Conservation (phyloP, 257 asterid species). For the Solanum piurae region DNA sequence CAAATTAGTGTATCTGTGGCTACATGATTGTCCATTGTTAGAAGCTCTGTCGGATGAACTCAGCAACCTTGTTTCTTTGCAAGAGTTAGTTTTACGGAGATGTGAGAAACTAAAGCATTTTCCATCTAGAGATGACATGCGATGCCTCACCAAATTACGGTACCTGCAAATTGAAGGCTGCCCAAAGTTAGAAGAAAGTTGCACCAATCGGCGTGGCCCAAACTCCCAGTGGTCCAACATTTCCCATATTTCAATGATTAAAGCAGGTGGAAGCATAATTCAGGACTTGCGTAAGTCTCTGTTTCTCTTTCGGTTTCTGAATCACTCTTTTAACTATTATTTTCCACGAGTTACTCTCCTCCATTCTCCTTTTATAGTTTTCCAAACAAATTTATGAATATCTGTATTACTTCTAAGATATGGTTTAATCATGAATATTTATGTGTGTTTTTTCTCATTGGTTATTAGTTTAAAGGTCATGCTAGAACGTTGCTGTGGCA, state of each 20-base stretch:
- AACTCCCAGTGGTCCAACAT: neutral
- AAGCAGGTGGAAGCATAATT: neutral
- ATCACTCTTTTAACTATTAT: neutral
- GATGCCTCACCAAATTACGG: neutral
- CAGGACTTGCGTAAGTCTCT: neutral
- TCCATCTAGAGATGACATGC: neutral
- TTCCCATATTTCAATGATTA: neutral
- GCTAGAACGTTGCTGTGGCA: neutral
- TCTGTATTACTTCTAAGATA: neutral
- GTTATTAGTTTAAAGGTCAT: neutral
- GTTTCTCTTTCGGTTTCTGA: neutral
- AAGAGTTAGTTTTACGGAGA: fast-evolving
- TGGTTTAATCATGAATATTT: neutral
- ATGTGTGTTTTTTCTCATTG: neutral
- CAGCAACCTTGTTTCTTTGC: neutral
- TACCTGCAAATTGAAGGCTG: neutral
- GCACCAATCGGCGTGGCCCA: neutral
- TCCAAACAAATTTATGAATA: neutral
- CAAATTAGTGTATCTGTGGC: neutral
- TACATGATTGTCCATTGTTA: neutral
- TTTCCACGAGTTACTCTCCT: neutral
- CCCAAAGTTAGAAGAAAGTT: neutral
- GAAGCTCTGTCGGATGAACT: neutral
- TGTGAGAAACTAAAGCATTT: neutral
- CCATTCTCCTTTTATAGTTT: neutral